Percentiles rank a stretch among this genome's conserved stretches.
phyloP scores from a whole-genome alignment of 257 asterid genomes.

The Verbascum thapsus region DNA sequence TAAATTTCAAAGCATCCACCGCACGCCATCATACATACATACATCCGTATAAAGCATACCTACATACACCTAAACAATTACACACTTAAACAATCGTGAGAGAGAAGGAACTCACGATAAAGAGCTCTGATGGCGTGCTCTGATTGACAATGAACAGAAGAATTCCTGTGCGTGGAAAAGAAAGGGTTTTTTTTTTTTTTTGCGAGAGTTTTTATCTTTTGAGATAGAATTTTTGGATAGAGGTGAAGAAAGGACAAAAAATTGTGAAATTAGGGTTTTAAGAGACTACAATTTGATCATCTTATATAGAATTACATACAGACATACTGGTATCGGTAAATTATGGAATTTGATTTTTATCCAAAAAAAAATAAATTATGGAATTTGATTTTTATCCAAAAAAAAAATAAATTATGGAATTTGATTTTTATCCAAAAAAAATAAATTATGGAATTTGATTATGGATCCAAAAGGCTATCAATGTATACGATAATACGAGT shows the following conservation, averaged over 20 bases:
- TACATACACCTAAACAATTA: background rate
- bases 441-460: too few species aligned
- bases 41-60: background rate
- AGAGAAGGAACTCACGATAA: slow-evolving; percentile 5
- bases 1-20: slow-evolving; percentile 1
- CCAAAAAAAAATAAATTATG: too few species aligned
- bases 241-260: slow-evolving; percentile 18
- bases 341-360: too few species aligned
- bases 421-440: too few species aligned
- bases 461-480: too few species aligned
- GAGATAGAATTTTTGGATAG: slow-evolving; percentile 26
- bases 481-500: too few species aligned
- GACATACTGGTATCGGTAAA: too few species aligned
- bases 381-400: too few species aligned
- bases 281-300: background rate
- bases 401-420: too few species aligned
- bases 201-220: background rate
- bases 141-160: slow-evolving; percentile 3
- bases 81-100: background rate
- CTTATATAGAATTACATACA: too few species aligned
- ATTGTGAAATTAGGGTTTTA: slow-evolving; percentile 34
- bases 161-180: background rate
- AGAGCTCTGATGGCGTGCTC: slow-evolving; percentile 11
- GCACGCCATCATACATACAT: background rate
- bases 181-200: background rate